These are phyloP conservation scores for Cytauxzoon felis DNA, from an alignment of 169 alveolate species.

Conservation along the genomic window DNA sequence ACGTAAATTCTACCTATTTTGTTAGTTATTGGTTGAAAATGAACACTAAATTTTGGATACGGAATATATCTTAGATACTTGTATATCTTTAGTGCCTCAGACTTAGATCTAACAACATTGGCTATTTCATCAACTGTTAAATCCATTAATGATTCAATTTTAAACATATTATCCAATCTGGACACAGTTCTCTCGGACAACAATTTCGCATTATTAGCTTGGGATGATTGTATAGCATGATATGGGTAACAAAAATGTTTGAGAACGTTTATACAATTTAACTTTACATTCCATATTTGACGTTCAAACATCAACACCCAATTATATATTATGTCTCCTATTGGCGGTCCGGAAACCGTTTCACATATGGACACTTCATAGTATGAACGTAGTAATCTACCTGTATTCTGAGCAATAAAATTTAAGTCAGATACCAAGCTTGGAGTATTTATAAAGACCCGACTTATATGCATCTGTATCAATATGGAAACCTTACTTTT, in stretches of 20 bases:
- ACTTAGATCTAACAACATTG: constrained; percentile 53
- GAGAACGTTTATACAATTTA: constrained; percentile 70
- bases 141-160: constrained; percentile 61
- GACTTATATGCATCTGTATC: constrained; percentile 83
- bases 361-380: constrained; percentile 85
- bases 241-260: constrained; percentile 80
- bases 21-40: constrained; percentile 79
- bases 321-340: constrained; percentile 76
- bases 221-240: constrained; percentile 62
- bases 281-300: constrained; percentile 80
- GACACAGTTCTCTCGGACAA: constrained; percentile 30
- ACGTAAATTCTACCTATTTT: constrained; percentile 80
- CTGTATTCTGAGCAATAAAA: constrained; percentile 88
- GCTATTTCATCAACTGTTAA: constrained; percentile 44
- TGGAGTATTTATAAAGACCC: constrained; percentile 78
- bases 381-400: constrained; percentile 89
- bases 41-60: constrained; percentile 72
- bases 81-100: constrained; percentile 55
- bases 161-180: constrained; percentile 40
- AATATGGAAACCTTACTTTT: constrained; percentile 70
- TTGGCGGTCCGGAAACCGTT: constrained; percentile 70
- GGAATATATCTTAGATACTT: constrained; percentile 80
- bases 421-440: constrained; percentile 89
- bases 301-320: constrained; percentile 72
- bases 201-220: constrained; percentile 57